Conservation (phyloP, 495 filamentous ascomycete genomes). For the Aspergillus panamensis region DNA sequence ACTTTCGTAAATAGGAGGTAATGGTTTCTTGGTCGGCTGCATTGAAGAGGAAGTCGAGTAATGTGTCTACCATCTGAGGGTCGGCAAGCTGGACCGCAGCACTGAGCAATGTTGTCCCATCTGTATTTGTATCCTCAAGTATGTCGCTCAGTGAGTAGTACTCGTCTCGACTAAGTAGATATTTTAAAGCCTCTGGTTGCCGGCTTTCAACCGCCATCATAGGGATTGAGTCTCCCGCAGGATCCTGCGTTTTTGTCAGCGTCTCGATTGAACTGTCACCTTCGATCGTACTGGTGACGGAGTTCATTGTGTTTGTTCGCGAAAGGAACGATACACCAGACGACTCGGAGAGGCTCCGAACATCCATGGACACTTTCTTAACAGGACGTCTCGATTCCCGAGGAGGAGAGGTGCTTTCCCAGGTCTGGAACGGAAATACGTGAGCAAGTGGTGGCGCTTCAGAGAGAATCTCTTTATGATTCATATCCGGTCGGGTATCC, state of each 20-base stretch:
- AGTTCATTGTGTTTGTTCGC: constrained; percentile 70
- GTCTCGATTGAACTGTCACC: constrained; percentile 82
- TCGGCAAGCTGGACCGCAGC: constrained; percentile 92
- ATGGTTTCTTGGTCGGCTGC: constrained; percentile 51
- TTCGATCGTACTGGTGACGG: constrained; percentile 68
- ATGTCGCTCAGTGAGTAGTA: constrained; percentile 67
- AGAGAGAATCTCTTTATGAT: constrained; percentile 35
- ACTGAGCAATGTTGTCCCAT: constrained; percentile 85
- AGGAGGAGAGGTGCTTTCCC: constrained; percentile 37
- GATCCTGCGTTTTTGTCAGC: constrained; percentile 75
- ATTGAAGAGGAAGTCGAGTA: constrained; percentile 65
- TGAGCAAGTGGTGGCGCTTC: constrained; percentile 69
- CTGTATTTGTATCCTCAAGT: constrained; percentile 78
- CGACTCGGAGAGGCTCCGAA: constrained; percentile 78
- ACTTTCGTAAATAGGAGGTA: constrained; percentile 62
- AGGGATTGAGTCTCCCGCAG: constrained; percentile 75
- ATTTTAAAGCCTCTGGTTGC: constrained; percentile 64
- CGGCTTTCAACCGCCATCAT: constrained; percentile 95
- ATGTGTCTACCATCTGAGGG: constrained; percentile 64
- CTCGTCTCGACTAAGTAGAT: constrained; percentile 70
- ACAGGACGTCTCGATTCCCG: constrained; percentile 44
- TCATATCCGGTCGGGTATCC: constrained; percentile 21
- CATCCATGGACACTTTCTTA: constrained; percentile 89
- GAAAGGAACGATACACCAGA: constrained; percentile 77
- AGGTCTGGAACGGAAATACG: constrained; percentile 83